Evolutionary conservation across 148 eudicot species (phyloP), one percentile per base, ranked within the genome.

Genomic region (Euryodendron excelsum): DNA sequence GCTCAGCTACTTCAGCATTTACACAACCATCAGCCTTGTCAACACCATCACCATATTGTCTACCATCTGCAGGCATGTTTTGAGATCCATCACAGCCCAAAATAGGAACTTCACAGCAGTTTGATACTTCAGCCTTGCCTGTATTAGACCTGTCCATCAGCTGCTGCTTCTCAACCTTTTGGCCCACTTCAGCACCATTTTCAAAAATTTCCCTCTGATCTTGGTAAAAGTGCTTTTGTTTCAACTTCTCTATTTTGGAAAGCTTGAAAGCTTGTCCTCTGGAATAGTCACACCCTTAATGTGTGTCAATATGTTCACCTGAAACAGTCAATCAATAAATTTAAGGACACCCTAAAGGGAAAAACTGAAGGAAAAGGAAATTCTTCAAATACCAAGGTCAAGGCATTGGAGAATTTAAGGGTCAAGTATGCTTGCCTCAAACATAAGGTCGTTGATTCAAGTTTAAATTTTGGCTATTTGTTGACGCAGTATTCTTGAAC

Each of bases 281-380:
- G 63, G 39, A 21, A 83, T 72, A 30, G 41, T 74, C 37, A 80
- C 78, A 66, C 66, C 87, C 61, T 86, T 73, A 15, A 86, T 81
- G 84, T 92, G 97, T 30, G 92, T 89, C 81, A 90, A 77, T 53
- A 91, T 86, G 80, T 90, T 88, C 73, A 86, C 86, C 89, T 86
- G 70, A 44, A 79, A 56, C 20, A 76, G 61, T 12, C 47, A 37
- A 39, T 20, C 9, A 17, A 8, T 6, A 27, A 25, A 41, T 7
- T 37, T 39, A 8, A 67, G 45, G 9, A 20, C 28, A 14, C 52
- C 30, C 4, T 39, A 30, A n/a, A 47, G 27, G 30, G 10, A 59
- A 21, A 59, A 59, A 20, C 4, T 20, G 21, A 3, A 4, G 28
- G 20, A 70, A 17, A 15, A 5, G 31, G n/a, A 10, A 48, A 48